A percentile compares a stretch with the other conserved stretches of the same genome.
phyloP scores from a whole-genome alignment of 2,329 filamentous ascomycete genomes.

The Colletotrichum limetticola region DNA sequence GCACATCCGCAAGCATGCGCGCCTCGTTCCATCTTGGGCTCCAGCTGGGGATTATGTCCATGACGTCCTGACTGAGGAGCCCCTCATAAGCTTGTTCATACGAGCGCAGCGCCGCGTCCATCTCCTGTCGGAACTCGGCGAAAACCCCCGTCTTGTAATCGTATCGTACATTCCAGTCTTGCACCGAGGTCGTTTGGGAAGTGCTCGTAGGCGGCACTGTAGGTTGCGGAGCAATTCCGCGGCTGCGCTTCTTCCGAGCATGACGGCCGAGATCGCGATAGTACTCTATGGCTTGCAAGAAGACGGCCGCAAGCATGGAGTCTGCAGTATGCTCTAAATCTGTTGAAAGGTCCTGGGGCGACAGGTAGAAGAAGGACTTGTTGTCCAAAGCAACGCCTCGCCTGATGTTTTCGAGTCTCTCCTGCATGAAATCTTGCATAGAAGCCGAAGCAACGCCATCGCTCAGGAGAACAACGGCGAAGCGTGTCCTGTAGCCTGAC shows the following conservation, averaged over 20 bases:
- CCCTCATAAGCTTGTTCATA: conserved; percentile 90
- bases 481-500: conserved; percentile 81
- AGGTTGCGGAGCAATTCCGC: conserved; percentile 81
- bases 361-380: conserved; percentile 87
- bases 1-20: conserved; percentile 84
- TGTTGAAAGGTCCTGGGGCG: conserved; percentile 75
- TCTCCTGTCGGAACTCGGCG: conserved; percentile 92
- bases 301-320: conserved; percentile 77
- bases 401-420: conserved; percentile 83
- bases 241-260: conserved; percentile 85
- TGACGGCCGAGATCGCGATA: conserved; percentile 96
- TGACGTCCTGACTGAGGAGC: conserved; percentile 82
- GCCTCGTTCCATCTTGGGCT: conserved; percentile 91
- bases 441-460: conserved; percentile 62
- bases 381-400: conserved; percentile 82
- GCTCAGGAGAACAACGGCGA: conserved; percentile 81
- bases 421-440: conserved; percentile 70
- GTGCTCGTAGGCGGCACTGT: conserved; percentile 87
- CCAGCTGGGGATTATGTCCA: conserved; percentile 92
- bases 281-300: conserved; percentile 84
- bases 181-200: conserved; percentile 83
- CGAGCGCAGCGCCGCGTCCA: conserved; percentile 85
- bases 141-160: conserved; percentile 94
- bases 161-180: conserved; percentile 93
- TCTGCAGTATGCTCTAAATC: conserved; percentile 81